Base-by-base conservation (phyloP, 495 filamentous ascomycete species). In the Podospora pseudopauciseta region DNA sequence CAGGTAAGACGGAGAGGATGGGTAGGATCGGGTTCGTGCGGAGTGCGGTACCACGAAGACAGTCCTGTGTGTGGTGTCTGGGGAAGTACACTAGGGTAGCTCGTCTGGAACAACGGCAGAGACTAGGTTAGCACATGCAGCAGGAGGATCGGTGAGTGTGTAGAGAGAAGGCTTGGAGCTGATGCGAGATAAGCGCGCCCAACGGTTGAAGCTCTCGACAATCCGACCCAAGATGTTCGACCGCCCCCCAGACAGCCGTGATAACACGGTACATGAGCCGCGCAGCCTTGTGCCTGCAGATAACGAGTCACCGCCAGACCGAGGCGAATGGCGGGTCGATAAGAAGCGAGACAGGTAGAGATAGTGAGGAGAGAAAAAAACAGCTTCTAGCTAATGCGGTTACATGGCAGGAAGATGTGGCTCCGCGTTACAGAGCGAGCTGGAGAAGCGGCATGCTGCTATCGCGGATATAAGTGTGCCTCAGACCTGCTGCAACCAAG, bases 121-220 rank as follows among this genome's bases (percentile, higher is more conserved):
- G 23, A 26, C 19, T 62, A 27, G 32, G 63, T 69, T 67, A 69
- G 67, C 67, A 58, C 66, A 65, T 67, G 66, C 69, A 65, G 61
- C 57, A 69, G n/a, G 23, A 73, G 59, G 65, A 69, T 71, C 69
- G 73, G 71, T 73, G 69, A 76, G 65, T 44, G 59, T 30, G 62
- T 20, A 63, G 34, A 5, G 39, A 53, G 61, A 64, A 58, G 60
- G n/a, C 49, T 20, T 15, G 60, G 39, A 65, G 63, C 49, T 28
- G 19, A 69, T 71, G 74, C 72, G 67, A 75, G 74, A 76, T 76
- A 74, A 67, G 62, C 34, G 44, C 55, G 18, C n/a, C 32, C 30
- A n/a, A 49, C 16, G 20, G 28, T 5, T 6, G 20, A 23, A 23
- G 60, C 26, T 28, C 15, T 23, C 30, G 28, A 16, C 28, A 23